Evolutionary conservation across 768 basidiomycete genomes (phyloP).

Genomic region (Tylopilus balloui): DNA sequence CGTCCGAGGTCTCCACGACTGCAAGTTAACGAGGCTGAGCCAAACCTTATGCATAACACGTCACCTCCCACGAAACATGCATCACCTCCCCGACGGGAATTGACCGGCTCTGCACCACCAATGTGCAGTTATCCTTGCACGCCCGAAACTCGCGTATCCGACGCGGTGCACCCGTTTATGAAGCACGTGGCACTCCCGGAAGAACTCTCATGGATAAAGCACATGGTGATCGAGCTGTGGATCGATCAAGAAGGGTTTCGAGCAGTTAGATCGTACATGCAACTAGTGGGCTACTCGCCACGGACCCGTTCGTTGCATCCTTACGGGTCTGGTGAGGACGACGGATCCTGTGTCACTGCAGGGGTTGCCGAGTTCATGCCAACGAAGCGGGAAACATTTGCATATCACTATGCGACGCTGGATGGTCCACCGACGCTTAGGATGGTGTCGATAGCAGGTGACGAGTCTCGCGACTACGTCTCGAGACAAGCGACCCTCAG

Average conservation of each 20-base stretch:
- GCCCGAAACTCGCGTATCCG: constrained; percentile 2
- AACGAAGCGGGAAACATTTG: constrained; percentile 49
- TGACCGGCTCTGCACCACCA: constrained; percentile 5
- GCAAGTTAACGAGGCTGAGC: constrained; percentile 17
- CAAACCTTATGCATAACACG: neutral
- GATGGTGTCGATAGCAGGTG: constrained; percentile 59
- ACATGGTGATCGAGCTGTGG: constrained; percentile 53
- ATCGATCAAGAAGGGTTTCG: constrained; percentile 87
- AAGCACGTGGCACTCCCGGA: constrained; percentile 30
- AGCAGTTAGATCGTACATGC: constrained; percentile 53
- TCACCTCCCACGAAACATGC: neutral
- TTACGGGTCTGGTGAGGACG: constrained; percentile 24
- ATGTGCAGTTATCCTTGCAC: constrained; percentile 6
- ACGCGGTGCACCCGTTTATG: constrained; percentile 7
- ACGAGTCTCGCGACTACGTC: constrained; percentile 69
- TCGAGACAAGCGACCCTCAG: constrained; percentile 69
- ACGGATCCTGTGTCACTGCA: constrained; percentile 33
- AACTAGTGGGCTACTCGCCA: constrained; percentile 48
- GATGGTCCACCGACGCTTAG: constrained; percentile 67
- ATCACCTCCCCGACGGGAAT: constrained; percentile 12
- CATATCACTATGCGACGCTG: constrained; percentile 69
- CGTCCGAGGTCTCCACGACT: constrained; percentile 24
- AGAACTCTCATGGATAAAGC: constrained; percentile 50
- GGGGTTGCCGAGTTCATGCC: constrained; percentile 67
- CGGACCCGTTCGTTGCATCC: constrained; percentile 27